Conservation (phyloP, 257 asterid genomes). For the Euphrasia confusa region DNA sequence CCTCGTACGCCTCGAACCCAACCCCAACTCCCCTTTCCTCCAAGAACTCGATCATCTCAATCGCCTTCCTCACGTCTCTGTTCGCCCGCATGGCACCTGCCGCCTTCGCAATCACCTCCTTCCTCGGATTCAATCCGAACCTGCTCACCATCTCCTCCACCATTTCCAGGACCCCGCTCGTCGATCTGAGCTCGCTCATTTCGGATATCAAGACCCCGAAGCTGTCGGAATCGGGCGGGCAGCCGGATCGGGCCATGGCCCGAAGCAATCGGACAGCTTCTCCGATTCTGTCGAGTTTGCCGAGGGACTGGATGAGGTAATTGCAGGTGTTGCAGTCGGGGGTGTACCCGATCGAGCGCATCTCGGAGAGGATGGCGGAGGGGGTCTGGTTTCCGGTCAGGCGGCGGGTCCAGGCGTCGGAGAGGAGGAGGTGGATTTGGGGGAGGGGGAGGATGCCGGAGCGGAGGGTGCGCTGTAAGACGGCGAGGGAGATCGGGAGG, state of each 20-base stretch:
- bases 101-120: conserved; percentile 47
- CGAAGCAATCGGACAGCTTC: conserved; percentile 55
- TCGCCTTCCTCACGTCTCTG: conserved; percentile 53
- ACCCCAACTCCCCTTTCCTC: conserved; percentile 42
- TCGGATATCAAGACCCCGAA: conserved; percentile 52
- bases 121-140: conserved; percentile 56
- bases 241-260: conserved; percentile 58
- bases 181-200: conserved; percentile 48
- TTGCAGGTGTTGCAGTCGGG: conserved; percentile 73
- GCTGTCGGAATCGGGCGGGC: conserved; percentile 63
- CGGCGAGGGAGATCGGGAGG: conserved; percentile 59
- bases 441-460: conserved; percentile 71
- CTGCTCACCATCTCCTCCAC: conserved; percentile 60
- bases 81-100: conserved; percentile 52
- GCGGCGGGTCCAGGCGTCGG: conserved; percentile 55
- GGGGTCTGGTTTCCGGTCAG: conserved; percentile 31
- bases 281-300: conserved; percentile 51
- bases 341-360: conserved; percentile 58
- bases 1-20: conserved; percentile 65
- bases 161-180: conserved; percentile 30
- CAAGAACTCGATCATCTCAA: conserved; percentile 60
- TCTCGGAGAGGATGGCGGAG: conserved; percentile 38
- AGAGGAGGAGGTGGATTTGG: conserved; percentile 55
- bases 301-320: conserved; percentile 62
- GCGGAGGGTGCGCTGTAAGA: conserved; percentile 64